Evolutionary conservation across 805 yeast species (phyloP).

Genomic region (Barnettozyma sp.): DNA sequence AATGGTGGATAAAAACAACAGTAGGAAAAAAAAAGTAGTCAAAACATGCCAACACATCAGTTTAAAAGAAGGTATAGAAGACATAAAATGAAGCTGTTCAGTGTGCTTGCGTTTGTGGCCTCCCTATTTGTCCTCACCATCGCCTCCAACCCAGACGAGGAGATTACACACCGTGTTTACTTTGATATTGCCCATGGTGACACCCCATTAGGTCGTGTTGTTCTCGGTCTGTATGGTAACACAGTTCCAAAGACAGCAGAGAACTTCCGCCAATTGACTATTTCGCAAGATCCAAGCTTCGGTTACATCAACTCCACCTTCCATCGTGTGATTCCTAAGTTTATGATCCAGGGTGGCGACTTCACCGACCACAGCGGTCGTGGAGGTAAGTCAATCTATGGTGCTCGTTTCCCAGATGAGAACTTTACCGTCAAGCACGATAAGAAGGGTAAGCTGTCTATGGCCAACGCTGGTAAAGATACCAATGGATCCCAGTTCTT

Average conservation of each 20-base stretch:
- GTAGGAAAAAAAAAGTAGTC: no score
- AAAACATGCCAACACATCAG: no score
- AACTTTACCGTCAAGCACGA: constrained; percentile 69
- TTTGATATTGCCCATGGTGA: constrained; percentile 84
- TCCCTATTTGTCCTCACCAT: constrained; percentile 15
- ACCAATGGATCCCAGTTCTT: constrained; percentile 90
- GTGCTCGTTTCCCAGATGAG: constrained; percentile 51
- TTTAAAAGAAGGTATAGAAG: no score
- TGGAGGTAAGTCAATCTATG: constrained; percentile 81
- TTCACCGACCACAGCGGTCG: constrained; percentile 57
- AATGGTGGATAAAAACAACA: no score
- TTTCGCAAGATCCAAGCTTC: constrained; percentile 65
- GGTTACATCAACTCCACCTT: constrained; percentile 57
- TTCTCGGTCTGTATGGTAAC: constrained; percentile 81
- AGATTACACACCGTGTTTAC: constrained; percentile 70
- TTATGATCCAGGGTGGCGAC: constrained; percentile 97
- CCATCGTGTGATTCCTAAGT: constrained; percentile 73
- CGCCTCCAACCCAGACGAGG: constrained; percentile 19
- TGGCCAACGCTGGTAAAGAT: constrained; percentile 93
- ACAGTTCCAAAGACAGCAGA: constrained; percentile 85
- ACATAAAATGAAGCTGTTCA: constrained; percentile 8
- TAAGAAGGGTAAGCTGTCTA: constrained; percentile 75
- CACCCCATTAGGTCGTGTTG: constrained; percentile 68
- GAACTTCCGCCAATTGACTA: constrained; percentile 75
- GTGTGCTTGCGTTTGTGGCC: constrained; percentile 10